Base-by-base conservation (phyloP, 2,329 filamentous ascomycete genomes). In the Xylaria hypoxylon region DNA sequence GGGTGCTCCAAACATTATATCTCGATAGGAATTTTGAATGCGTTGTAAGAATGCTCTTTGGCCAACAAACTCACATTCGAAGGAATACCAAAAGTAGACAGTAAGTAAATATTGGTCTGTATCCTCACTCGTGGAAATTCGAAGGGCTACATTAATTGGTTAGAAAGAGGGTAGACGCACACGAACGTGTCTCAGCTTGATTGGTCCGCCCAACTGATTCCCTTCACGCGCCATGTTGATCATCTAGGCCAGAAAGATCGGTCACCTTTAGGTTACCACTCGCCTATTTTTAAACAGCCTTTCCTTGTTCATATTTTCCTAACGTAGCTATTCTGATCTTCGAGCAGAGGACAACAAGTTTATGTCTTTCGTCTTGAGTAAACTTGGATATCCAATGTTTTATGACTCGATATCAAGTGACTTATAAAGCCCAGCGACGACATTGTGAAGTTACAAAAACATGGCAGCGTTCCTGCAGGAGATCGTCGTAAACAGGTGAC, bases 111-210 rank as follows among this genome's bases (percentile, higher is more conserved):
- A 31, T 2, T 31, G 28, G 28, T 31, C 8, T 31, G 5, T 31
- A n/a, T n/a, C n/a, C 28, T 31, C 28, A 2, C 8, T 31, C 28
- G 28, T 8, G 28, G 8, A 5, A 8, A 31, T 31, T 31, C 28
- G 8, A 38, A 38, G 35, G 4, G 35, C 13, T 11, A 13, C 11
- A 5, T 38, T 13, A 38, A 38, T 38, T 11, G 35, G 35, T 11
- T 48, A 48, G 24, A 26, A 48, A 24, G 24, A 7, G 15, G 13
- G 24, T 4, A 13, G 38, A 19, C 40, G 17, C 22, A 17, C n/a
- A 53, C 4, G 33, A 17, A 61, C 59, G 59, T 61, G 59, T 53
- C 38, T 38, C 13, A 31, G 59, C 59, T 53, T 61, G 50, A 42
- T 61, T 61, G 50, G 59, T 28, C 45, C 19, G 40, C 19, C 19